These are phyloP conservation scores for Piloderma croceum DNA, from an alignment of 768 basidiomycete genomes.

Conservation along the genomic window DNA sequence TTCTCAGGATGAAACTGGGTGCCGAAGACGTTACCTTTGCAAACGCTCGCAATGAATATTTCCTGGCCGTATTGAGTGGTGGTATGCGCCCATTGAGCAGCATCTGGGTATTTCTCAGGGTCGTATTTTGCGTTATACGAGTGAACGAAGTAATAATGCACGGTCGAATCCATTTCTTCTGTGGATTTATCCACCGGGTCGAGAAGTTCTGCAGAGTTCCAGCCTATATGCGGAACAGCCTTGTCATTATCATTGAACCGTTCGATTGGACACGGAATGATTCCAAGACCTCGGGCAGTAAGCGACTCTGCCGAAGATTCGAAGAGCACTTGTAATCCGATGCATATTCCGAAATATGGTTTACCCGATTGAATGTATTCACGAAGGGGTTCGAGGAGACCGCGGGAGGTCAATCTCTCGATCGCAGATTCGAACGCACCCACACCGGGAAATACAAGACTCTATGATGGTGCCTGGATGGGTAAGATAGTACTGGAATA, in stretches of 20 bases:
- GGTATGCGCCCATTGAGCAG: conserved; percentile 74
- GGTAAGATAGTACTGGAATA: conserved; percentile 3
- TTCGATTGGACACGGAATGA: conserved; percentile 79
- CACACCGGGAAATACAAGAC: conserved; percentile 94
- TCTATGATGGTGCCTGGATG: conserved; percentile 42
- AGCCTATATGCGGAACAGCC: conserved; percentile 96
- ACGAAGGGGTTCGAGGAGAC: conserved; percentile 74
- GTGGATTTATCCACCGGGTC: conserved; percentile 36
- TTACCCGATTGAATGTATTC: conserved; percentile 80
- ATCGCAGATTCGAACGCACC: conserved; percentile 91
- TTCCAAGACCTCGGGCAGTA: conserved; percentile 61
- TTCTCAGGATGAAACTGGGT: conserved; percentile 99
- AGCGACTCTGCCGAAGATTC: conserved; percentile 77
- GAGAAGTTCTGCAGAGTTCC: conserved; percentile 74
- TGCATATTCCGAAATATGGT: conserved; percentile 97
- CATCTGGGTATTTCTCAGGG: conserved; percentile 44
- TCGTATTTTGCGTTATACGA: conserved; percentile 84
- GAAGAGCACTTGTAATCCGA: conserved; percentile 97
- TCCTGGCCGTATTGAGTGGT: conserved; percentile 94
- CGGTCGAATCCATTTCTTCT: conserved; percentile 43
- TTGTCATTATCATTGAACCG: conserved; percentile 69
- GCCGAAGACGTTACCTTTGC: conserved; percentile 80
- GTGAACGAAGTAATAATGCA: conserved; percentile 95
- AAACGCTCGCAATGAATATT: conserved; percentile 80
- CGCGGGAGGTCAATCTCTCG: conserved; percentile 62